A percentile compares a stretch with the other conserved stretches of the same genome.
These are phyloP conservation scores for Coniochaeta sp. DNA, from an alignment of 2,329 filamentous ascomycete genomes.

Conservation along the genomic window DNA sequence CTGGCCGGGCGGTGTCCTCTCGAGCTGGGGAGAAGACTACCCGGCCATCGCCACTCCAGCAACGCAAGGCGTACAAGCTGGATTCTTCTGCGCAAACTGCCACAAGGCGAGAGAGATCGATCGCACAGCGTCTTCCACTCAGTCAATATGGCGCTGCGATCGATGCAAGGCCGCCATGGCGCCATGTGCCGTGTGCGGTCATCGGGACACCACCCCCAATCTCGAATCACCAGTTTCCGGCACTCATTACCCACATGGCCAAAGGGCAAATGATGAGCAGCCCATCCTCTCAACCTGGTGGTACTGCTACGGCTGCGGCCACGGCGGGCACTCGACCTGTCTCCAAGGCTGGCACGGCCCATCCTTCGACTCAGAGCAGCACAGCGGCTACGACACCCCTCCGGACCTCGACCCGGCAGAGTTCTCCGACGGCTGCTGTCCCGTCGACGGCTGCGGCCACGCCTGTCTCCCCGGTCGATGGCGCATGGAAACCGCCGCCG, in stretches of 20 bases:
- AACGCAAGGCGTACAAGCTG: slow-evolving; percentile 47
- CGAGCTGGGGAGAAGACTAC: slow-evolving; percentile 48
- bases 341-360: slow-evolving; percentile 52
- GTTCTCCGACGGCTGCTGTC: slow-evolving; percentile 51
- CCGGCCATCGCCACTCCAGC: slow-evolving; percentile 44
- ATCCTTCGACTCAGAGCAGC: slow-evolving; percentile 16
- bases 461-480: slow-evolving; percentile 53
- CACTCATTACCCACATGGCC: neutral
- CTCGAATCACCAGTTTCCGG: slow-evolving; percentile 17
- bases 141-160: slow-evolving; percentile 50
- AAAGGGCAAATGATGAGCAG: slow-evolving; percentile 8
- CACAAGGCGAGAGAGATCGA: slow-evolving; percentile 49
- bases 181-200: slow-evolving; percentile 52
- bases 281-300: slow-evolving; percentile 46
- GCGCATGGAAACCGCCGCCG: slow-evolving; percentile 38
- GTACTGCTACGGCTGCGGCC: slow-evolving; percentile 56
- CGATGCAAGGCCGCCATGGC: slow-evolving; percentile 46
- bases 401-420: slow-evolving; percentile 22
- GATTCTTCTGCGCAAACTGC: slow-evolving; percentile 48
- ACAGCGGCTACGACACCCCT: slow-evolving; percentile 1
- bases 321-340: slow-evolving; percentile 56
- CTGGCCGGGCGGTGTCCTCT: slow-evolving; percentile 42
- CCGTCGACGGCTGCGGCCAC: slow-evolving; percentile 58
- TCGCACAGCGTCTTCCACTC: slow-evolving; percentile 30
- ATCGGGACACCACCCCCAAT: slow-evolving; percentile 38